Base-by-base conservation (phyloP, 257 asterid genomes). In the Fraxinus americana region DNA sequence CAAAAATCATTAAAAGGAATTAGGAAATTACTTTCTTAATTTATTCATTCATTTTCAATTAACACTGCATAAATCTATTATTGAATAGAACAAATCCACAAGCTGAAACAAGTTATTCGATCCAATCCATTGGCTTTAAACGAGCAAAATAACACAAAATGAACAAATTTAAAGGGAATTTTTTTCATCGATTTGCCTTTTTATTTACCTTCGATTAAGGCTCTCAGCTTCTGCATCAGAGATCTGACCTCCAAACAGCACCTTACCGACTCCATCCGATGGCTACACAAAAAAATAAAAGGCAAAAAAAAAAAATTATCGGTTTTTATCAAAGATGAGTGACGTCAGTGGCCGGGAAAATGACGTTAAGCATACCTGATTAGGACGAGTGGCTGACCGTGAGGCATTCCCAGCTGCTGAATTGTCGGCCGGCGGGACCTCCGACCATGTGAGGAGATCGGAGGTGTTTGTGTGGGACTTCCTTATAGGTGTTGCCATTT, bases 221-320 rank as follows among this genome's bases (percentile, higher is more conserved):
- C 85, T 86, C 80, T 92, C 90, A 88, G 98, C 98, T 92, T 94
- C 98, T 76, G 91, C 97, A 57, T 90, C 96, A 48, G 93, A 91
- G 88, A 92, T 83, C 90, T 94, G 98, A 67, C 99, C 98, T 77
- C 98, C 98, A 79, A 91, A 94, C 73, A 94, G 61, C 72, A 89
- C 95, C 85, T 94, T 91, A 48, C 94, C 80, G 23, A 94, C 86
- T 78, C 95, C 91, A 80, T 88, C 93, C 25, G 98, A 83, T 36
- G 95, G 90, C 97, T 94, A 52, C 81, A 23, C 61, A 29, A 45
- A 54, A 57, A 41, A 9, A 17, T 4, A 7, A 32, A 54, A 32
- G 0, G 9, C 29, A 61, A n/a, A 30, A 10, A 25, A n/a, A n/a
- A 65, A 7, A 36, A 23, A 74, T 23, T 1, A 30, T 13, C 7